phyloP scores from a whole-genome alignment of 192 early-diverging fungal genomes.

The Dissophora ornata region DNA sequence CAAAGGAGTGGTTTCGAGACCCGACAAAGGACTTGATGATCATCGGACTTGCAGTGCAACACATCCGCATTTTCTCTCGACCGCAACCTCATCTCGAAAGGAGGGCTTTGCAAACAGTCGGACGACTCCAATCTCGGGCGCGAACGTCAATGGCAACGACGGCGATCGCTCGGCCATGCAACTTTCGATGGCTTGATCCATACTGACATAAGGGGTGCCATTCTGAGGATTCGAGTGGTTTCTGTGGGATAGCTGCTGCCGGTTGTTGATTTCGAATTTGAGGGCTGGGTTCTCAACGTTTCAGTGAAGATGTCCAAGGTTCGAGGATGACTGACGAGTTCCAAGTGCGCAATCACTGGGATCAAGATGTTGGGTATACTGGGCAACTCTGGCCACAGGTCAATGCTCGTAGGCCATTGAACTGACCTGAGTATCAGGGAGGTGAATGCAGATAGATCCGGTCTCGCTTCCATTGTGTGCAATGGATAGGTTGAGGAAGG shows the following conservation, averaged over 20 bases:
- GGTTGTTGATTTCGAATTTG: background rate
- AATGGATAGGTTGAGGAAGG: too few species aligned
- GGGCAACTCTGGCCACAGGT: slow-evolving; percentile 3
- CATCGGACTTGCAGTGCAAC: slow-evolving; percentile 13
- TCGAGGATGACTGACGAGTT: background rate
- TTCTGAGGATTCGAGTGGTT: background rate
- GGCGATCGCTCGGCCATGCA: slow-evolving; percentile 2
- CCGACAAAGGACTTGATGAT: slow-evolving; percentile 33
- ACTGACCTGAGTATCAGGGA: too few species aligned
- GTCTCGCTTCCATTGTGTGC: too few species aligned
- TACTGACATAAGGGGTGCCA: background rate
- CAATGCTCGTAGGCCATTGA: background rate
- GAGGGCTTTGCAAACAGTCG: slow-evolving; percentile 14
- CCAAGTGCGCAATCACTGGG: background rate
- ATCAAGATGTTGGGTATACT: slow-evolving; percentile 12
- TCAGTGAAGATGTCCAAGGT: too few species aligned
- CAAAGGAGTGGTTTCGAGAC: slow-evolving; percentile 30
- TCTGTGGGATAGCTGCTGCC: too few species aligned
- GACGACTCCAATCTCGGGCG: slow-evolving; percentile 4
- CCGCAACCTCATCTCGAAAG: slow-evolving; percentile 6
- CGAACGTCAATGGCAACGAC: background rate
- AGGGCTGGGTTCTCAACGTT: too few species aligned
- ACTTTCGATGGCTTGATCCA: background rate
- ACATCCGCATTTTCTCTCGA: slow-evolving; percentile 31
- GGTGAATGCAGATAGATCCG: too few species aligned